Evolutionary conservation across 164 flowering plant genomes (phyloP), one percentile per base, ranked within the genome.

Genomic region (Platanus orientalis): DNA sequence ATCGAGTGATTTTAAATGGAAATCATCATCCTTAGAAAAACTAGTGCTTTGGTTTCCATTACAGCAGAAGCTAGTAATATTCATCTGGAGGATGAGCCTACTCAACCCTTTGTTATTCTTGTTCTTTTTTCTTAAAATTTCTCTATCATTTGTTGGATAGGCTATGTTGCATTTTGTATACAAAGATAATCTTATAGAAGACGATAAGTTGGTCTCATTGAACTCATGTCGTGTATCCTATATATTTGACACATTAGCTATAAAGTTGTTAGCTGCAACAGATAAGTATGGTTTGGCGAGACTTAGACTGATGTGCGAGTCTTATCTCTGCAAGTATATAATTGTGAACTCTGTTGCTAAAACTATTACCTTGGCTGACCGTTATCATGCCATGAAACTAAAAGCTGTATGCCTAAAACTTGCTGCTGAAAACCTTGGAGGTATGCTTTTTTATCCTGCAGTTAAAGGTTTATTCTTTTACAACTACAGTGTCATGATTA

Each of bases 111-210:
- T 36, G 42, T 36, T 36, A 23, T 21, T 55, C 28, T 16, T 57
- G 13, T 62, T 52, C 40, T n/a, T 39, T 27, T 32, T 27, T 49
- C 24, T 34, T 36, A 49, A 20, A 34, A 62, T 11, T 42, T 65
- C 24, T 40, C 42, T 28, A 30, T 57, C 19, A 27, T 67, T 30
- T 67, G 20, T 60, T 66, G 54, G 28, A 54, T 80, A 93, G 98
- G 98, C 98, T 29, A 74, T 93, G 79, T 80, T 93, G 65, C 89
- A 91, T 61, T 93, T 83, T 52, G 82, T 93, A 50, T 93, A 93
- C 78, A 76, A 74, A 73, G 98, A 93, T 72, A 61, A 77, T 52
- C 83, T 93, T 50, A 60, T 71, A 6, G 90, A 83, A 64, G 97
- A 93, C 26, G 90, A 76, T 26, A 94, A 84, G 54, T 60, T 78